Conservation (phyloP, 495 filamentous ascomycete species). For the Aspergillus egyptiacus region DNA sequence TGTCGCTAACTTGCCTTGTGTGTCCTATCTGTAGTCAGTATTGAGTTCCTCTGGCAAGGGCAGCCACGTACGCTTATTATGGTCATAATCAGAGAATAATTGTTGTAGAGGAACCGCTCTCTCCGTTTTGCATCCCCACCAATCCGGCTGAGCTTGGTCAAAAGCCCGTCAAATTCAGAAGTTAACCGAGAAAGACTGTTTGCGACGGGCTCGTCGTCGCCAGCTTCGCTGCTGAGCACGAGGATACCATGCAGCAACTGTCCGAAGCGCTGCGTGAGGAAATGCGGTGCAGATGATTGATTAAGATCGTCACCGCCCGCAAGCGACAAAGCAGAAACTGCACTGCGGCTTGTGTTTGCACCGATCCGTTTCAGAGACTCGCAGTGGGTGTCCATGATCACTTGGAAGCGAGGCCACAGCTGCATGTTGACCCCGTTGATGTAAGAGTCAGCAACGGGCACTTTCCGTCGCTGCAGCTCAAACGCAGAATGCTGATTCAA, state of each 20-base stretch:
- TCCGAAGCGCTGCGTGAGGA: conserved; percentile 86
- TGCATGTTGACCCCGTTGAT: conserved; percentile 94
- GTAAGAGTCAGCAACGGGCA: conserved; percentile 83
- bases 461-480: conserved; percentile 82
- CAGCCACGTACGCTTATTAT: conserved; percentile 62
- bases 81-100: conserved; percentile 85
- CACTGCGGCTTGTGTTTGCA: conserved; percentile 45
- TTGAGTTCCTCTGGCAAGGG: background rate
- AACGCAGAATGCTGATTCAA: conserved; percentile 91
- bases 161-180: conserved; percentile 69
- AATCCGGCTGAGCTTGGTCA: conserved; percentile 60
- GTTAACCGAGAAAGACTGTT: conserved; percentile 70
- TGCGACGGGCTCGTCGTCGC: conserved; percentile 87
- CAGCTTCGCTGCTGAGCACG: conserved; percentile 73
- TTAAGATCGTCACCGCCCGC: conserved; percentile 52
- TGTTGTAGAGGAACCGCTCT: conserved; percentile 87
- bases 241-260: conserved; percentile 83
- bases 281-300: conserved; percentile 80
- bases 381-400: conserved; percentile 86
- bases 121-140: conserved; percentile 72
- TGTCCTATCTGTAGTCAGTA: conserved; percentile 48
- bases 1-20: conserved; percentile 67
- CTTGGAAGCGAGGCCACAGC: conserved; percentile 92
- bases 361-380: conserved; percentile 67
- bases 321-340: conserved; percentile 50